Evolutionary conservation across 78 protist species (phyloP).

Genomic region (Protostelium mycophagum): DNA sequence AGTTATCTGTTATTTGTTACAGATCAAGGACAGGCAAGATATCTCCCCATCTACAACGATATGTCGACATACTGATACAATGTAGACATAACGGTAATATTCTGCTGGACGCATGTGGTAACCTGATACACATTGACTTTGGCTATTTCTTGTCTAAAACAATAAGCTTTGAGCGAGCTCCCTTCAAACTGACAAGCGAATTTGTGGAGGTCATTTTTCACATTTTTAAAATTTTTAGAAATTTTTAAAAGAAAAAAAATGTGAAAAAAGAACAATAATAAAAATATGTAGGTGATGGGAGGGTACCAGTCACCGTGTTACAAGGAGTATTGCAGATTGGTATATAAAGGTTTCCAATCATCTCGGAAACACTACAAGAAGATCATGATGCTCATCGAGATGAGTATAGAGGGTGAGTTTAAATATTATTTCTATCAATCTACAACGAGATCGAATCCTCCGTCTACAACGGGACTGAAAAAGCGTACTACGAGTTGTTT

Average conservation of each 20-base stretch:
- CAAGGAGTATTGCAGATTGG: slow-evolving; percentile 5
- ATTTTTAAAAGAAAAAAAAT: too few relatives aligned
- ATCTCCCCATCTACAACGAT: neutral
- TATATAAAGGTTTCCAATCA: slow-evolving; percentile 55
- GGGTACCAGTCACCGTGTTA: neutral
- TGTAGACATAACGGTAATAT: slow-evolving; percentile 76
- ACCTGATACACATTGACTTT: slow-evolving; percentile 75
- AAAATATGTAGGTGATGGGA: neutral
- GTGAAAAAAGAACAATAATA: neutral
- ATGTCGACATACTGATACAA: neutral
- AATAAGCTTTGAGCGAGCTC: slow-evolving; percentile 76
- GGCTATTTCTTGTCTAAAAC: slow-evolving; percentile 69
- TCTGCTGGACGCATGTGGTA: slow-evolving; percentile 52
- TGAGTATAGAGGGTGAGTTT: slow-evolving; percentile 40
- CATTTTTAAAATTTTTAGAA: too few relatives aligned
- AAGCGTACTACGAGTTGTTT: too few relatives aligned
- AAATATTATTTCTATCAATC: neutral
- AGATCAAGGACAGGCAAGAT: slow-evolving; percentile 74
- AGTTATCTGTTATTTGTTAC: slow-evolving; percentile 72
- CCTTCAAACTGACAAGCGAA: slow-evolving; percentile 73
- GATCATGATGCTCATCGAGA: slow-evolving; percentile 38
- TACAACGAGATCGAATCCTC: slow-evolving; percentile 1
- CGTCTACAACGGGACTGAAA: too few relatives aligned
- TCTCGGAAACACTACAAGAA: slow-evolving; percentile 45
- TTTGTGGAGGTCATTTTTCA: slow-evolving; percentile 57